Conservation (phyloP, 2,329 filamentous ascomycete species). For the Verticillium isaacii region DNA sequence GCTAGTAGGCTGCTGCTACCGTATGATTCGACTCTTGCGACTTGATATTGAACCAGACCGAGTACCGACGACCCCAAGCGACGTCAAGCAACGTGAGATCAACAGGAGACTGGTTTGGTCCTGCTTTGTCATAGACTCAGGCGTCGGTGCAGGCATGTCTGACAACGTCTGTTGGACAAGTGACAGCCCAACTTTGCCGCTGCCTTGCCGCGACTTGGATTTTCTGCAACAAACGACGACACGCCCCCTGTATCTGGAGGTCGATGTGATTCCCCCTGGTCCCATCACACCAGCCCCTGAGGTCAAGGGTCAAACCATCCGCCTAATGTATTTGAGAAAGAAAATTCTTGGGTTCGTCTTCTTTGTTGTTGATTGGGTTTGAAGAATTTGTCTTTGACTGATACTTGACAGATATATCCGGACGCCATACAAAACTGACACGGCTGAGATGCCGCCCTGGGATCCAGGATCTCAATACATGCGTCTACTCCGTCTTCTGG, state of each 20-base stretch:
- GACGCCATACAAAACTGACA: not conserved
- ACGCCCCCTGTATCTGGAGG: not conserved
- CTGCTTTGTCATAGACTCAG: not conserved
- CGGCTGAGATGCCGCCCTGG: not conserved
- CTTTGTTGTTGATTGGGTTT: too few relatives aligned
- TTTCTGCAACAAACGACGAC: not conserved
- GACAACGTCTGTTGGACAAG: not conserved
- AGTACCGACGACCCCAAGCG: not conserved
- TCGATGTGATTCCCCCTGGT: not conserved
- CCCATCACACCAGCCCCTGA: not conserved
- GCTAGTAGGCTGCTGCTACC: not conserved
- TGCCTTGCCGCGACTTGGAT: not conserved
- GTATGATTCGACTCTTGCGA: not conserved
- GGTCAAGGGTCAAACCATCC: not conserved
- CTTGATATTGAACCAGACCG: not conserved
- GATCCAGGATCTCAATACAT: not conserved
- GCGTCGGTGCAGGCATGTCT: not conserved
- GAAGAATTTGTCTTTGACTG: not conserved
- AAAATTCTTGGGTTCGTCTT: not conserved
- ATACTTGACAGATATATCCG: not conserved
- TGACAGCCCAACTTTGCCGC: not conserved
- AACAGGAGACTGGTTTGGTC: not conserved
- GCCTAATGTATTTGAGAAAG: not conserved
- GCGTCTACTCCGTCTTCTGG: not conserved
- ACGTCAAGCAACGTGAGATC: not conserved